phyloP scores from a whole-genome alignment of 257 asterid species.

The Ballota nigra region DNA sequence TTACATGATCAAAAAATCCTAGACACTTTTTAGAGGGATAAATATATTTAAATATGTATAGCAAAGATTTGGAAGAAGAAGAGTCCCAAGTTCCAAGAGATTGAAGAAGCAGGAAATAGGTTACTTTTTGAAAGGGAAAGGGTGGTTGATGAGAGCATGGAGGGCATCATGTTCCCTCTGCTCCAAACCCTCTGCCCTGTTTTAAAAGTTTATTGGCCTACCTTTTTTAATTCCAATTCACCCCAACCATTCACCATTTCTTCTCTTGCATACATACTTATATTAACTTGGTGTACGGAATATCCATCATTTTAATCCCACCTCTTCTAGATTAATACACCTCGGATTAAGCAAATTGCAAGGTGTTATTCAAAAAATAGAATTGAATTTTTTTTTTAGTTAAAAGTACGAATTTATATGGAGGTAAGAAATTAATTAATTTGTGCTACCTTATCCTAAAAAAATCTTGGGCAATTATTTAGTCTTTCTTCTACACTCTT shows the following conservation, averaged over 20 bases:
- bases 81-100: slow-evolving; percentile 36
- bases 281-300: too few relatives aligned
- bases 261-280: too few relatives aligned
- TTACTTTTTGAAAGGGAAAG: slow-evolving; percentile 1
- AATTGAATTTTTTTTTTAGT: too few relatives aligned
- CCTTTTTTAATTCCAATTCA: slow-evolving; percentile 20
- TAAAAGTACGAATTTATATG: too few relatives aligned
- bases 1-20: slow-evolving; percentile 14
- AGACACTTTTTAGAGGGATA: not conserved
- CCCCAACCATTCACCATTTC: not conserved
- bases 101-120: not conserved
- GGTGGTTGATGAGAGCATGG: slow-evolving; percentile 38
- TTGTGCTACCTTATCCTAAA: too few relatives aligned
- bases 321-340: too few relatives aligned
- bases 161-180: slow-evolving; percentile 67
- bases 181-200: slow-evolving; percentile 40
- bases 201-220: slow-evolving; percentile 31
- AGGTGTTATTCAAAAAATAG: too few relatives aligned
- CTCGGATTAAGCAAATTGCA: too few relatives aligned
- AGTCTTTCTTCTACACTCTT: too few relatives aligned
- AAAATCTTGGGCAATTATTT: too few relatives aligned
- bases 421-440: too few relatives aligned
- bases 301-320: too few relatives aligned
- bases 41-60: not conserved
- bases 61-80: slow-evolving; percentile 15